Conservation (phyloP, 2,329 filamentous ascomycete genomes). For the Blumeriella jaapii region DNA sequence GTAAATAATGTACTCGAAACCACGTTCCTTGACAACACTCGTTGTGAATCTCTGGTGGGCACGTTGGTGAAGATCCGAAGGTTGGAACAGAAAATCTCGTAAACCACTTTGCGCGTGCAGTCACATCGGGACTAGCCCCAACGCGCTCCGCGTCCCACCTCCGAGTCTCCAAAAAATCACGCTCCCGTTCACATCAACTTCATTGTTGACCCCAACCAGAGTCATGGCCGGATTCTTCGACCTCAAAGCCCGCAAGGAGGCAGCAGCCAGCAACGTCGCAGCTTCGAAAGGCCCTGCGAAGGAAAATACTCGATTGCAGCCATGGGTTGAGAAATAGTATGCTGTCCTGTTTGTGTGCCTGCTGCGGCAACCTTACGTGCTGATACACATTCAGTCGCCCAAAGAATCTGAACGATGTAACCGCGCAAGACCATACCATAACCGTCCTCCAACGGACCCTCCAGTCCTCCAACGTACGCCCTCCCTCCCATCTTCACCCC, state of each 20-base stretch:
- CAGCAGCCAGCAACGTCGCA: conserved; percentile 50
- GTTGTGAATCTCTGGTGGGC: no score
- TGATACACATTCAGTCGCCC: conserved; percentile 53
- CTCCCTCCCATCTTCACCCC: no score
- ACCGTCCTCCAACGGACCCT: conserved; percentile 85
- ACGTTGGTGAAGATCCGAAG: no score
- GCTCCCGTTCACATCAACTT: no score
- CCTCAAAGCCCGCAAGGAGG: conserved; percentile 78
- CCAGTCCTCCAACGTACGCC: conserved; percentile 75
- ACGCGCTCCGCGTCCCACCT: not conserved
- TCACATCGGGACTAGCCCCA: not conserved
- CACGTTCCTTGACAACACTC: no score
- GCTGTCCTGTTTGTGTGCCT: conserved; percentile 18
- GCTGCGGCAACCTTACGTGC: conserved; percentile 14
- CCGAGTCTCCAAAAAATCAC: no score
- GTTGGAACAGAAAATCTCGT: no score
- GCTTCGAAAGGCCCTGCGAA: conserved; percentile 57
- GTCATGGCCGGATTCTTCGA: conserved; percentile 95
- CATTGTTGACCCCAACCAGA: no score
- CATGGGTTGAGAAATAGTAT: conserved; percentile 99
- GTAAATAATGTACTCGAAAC: no score
- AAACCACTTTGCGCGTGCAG: conserved; percentile 2
- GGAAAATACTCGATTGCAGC: conserved; percentile 59
- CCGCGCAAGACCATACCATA: conserved; percentile 94
- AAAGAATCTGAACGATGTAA: conserved; percentile 86